These are phyloP conservation scores for Paramecium primaurelia DNA, from an alignment of 73 alveolate genomes.

Conservation along the genomic window DNA sequence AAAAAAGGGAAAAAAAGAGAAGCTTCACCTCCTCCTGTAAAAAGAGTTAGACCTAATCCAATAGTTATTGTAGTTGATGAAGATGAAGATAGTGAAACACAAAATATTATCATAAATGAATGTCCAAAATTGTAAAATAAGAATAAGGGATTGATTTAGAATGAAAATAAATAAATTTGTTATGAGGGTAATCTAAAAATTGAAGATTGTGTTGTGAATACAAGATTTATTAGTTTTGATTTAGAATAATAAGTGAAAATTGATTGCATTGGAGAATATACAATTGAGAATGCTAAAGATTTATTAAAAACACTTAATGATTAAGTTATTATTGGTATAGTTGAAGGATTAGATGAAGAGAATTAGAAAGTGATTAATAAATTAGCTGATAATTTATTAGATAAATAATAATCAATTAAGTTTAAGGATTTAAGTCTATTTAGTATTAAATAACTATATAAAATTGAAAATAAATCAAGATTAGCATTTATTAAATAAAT, in stretches of 20 bases:
- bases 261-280: neutral
- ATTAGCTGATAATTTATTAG: neutral
- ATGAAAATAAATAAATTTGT: neutral
- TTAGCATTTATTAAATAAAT: neutral
- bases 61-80: neutral
- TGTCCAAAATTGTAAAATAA: neutral
- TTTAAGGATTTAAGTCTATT: neutral
- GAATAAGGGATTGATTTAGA: neutral
- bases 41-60: slow-evolving; percentile 2
- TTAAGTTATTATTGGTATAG: neutral
- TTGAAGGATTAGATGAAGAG: neutral
- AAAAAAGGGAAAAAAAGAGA: neutral
- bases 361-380: neutral
- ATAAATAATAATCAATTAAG: neutral
- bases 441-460: neutral
- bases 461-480: neutral
- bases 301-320: neutral
- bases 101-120: neutral
- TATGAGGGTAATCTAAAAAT: neutral
- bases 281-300: neutral
- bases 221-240: neutral
- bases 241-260: neutral
- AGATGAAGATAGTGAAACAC: neutral
- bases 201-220: neutral
- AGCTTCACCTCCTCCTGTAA: slow-evolving; percentile 1